Base-by-base conservation (phyloP, 2,329 filamentous ascomycete genomes). In the Decorospora gaudefroyi region DNA sequence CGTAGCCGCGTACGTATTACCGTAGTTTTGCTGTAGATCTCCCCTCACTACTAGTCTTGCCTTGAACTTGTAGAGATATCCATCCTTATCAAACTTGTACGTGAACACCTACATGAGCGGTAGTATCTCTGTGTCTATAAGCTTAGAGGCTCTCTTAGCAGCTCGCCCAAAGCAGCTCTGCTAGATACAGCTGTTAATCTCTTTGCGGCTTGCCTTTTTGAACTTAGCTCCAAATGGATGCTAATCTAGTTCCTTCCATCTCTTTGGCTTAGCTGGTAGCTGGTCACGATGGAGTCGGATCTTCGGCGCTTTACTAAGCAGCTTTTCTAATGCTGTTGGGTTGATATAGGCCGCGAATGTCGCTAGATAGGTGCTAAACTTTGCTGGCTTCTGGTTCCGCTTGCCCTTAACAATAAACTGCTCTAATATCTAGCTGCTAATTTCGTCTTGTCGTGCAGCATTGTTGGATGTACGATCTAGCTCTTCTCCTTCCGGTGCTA, bases 11-110 rank as follows among this genome's bases (percentile, higher is more conserved):
- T n/a, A n/a, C n/a, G n/a, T n/a, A n/a, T n/a, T 41, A 6, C 30
- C 38, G 11, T 17, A 32, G 11, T 12, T 19, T 16, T 31, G 11
- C 28, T 55, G 42, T 7, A 47, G 23, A 26, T 55, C 39, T 6
- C 52, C 52, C 27, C 52, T 19, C 16, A 53, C 52, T 25, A 30
- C 39, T 1, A 55, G n/a, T 26, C 49, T 22, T 12, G 49, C 46
- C 23, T 55, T 55, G 23, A 26, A 36, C 17, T 42, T 46, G 8
- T 22, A 23, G 0, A 55, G 27, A 31, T 49, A 55, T 28, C 49
- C 51, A n/a, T n/a, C n/a, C n/a, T n/a, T n/a, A n/a, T n/a, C n/a
- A n/a, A n/a, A n/a, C n/a, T n/a, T n/a, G n/a, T n/a, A n/a, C n/a
- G n/a, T n/a, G n/a, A n/a, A n/a, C n/a, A n/a, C n/a, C n/a, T n/a